phyloP scores from a whole-genome alignment of 2,329 filamentous ascomycete species.

The Chaetomium olivaceum region DNA sequence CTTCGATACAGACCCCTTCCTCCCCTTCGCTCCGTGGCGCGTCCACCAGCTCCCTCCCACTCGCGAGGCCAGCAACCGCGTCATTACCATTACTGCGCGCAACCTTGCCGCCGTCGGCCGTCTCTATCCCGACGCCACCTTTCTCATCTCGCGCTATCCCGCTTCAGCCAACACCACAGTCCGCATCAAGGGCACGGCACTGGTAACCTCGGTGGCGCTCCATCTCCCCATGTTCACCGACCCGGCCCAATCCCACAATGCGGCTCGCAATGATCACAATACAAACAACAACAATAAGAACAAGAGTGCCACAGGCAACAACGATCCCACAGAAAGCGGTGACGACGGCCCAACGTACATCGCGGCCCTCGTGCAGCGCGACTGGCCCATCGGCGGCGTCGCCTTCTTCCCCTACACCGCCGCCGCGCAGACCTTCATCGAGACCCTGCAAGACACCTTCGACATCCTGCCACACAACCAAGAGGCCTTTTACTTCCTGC shows the following conservation, averaged over 20 bases:
- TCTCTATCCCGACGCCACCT: conserved; percentile 15
- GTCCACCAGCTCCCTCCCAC: conserved; percentile 1
- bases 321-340: no score
- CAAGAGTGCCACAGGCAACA: no score
- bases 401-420: conserved; percentile 4
- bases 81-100: not conserved
- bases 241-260: not conserved
- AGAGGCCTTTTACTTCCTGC: conserved; percentile 14
- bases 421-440: not conserved
- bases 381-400: conserved; percentile 19
- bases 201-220: not conserved
- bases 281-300: not conserved
- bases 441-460: not conserved
- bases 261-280: not conserved
- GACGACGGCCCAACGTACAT: not conserved
- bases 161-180: not conserved
- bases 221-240: not conserved
- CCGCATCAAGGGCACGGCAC: not conserved
- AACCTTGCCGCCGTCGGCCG: conserved; percentile 15
- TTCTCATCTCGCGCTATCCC: conserved; percentile 11
- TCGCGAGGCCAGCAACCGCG: conserved; percentile 7
- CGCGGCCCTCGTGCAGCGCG: conserved; percentile 5
- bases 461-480: conserved; percentile 2
- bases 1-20: conserved; percentile 7
- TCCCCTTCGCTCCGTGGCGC: conserved; percentile 16